Evolutionary conservation across 805 yeast species (phyloP).

Genomic region (Suhomyces xylopsoci): DNA sequence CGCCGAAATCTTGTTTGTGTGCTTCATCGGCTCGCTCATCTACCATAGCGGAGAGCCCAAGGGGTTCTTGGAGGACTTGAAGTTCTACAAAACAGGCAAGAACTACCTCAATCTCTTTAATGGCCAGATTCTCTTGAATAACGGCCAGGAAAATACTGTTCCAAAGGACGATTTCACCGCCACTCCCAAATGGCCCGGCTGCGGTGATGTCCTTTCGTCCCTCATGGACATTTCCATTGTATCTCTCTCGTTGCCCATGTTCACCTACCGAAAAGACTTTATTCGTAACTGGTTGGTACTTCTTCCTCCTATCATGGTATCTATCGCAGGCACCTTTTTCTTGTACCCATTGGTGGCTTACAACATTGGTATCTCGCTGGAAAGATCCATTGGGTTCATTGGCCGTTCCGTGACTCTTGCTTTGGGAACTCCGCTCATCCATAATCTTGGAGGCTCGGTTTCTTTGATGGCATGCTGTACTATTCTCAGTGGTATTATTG

Average conservation of each 20-base stretch:
- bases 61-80: constrained; percentile 51
- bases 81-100: constrained; percentile 64
- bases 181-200: constrained; percentile 63
- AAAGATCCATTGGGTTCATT: constrained; percentile 67
- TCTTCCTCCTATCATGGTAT: constrained; percentile 55
- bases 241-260: constrained; percentile 74
- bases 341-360: constrained; percentile 68
- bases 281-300: constrained; percentile 55
- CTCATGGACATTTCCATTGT: constrained; percentile 78
- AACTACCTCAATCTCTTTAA: constrained; percentile 60
- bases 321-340: constrained; percentile 58
- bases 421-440: constrained; percentile 69
- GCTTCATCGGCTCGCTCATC: constrained; percentile 59
- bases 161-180: constrained; percentile 22
- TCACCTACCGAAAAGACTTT: constrained; percentile 64
- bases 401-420: constrained; percentile 81
- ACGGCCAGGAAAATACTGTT: constrained; percentile 18
- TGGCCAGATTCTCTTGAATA: constrained; percentile 26
- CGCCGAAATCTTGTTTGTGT: constrained; percentile 57
- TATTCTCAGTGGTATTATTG: constrained; percentile 70
- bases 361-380: constrained; percentile 59
- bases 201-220: constrained; percentile 71
- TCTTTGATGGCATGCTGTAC: constrained; percentile 78
- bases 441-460: constrained; percentile 64
- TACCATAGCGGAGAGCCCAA: constrained; percentile 36